These are phyloP conservation scores for Geotrichum restrictum DNA, from an alignment of 1,139 yeast species.

Conservation along the genomic window DNA sequence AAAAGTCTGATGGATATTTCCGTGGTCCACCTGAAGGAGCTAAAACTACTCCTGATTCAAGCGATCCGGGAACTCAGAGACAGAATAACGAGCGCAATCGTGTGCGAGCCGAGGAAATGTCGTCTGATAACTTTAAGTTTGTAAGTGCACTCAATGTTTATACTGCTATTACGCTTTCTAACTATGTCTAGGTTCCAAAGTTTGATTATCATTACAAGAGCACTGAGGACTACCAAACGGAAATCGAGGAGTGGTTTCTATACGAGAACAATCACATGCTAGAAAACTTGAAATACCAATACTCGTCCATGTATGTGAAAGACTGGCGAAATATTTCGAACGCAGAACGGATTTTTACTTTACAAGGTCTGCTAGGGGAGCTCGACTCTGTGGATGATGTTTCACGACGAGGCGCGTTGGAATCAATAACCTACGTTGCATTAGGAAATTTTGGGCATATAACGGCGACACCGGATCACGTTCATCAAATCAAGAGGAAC, in stretches of 20 bases:
- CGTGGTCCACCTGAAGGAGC: background rate
- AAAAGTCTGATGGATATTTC: background rate
- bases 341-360: constrained; percentile 16
- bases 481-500: constrained; percentile 38
- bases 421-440: constrained; percentile 39
- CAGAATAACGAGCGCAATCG: constrained; percentile 8
- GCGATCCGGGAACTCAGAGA: background rate
- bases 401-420: constrained; percentile 19
- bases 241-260: constrained; percentile 39
- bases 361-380: constrained; percentile 16
- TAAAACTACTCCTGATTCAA: background rate
- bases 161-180: background rate
- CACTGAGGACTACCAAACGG: constrained; percentile 28
- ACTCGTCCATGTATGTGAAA: constrained; percentile 4
- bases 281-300: constrained; percentile 22
- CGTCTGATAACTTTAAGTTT: constrained; percentile 11
- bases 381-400: background rate
- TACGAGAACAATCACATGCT: constrained; percentile 32
- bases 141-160: background rate
- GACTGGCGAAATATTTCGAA: constrained; percentile 18
- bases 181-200: constrained; percentile 25
- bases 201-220: constrained; percentile 32
- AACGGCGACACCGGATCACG: constrained; percentile 40
- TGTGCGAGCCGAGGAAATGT: constrained; percentile 15
- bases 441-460: constrained; percentile 44